Evolutionary conservation across 2,329 filamentous ascomycete genomes (phyloP).

Genomic region (Clarireedia paspali): DNA sequence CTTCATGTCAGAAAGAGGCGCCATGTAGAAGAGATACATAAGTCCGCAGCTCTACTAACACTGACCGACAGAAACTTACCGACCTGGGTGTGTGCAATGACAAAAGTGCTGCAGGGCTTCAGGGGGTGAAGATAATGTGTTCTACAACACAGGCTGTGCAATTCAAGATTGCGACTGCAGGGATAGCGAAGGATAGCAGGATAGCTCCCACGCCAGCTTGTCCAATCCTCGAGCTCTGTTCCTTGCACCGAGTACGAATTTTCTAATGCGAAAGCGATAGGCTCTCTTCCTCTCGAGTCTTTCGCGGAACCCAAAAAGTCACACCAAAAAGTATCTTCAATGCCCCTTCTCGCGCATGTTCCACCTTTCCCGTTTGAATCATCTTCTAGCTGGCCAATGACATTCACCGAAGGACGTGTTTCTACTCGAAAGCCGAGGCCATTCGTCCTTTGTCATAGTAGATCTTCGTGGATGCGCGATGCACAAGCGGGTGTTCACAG

Average conservation of each 20-base stretch:
- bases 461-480: no score
- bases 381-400: no score
- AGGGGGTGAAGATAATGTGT: background rate
- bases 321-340: no score
- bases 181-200: background rate
- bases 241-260: background rate
- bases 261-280: background rate
- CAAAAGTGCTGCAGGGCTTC: background rate
- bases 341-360: no score
- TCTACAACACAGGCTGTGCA: constrained; percentile 6
- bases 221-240: background rate
- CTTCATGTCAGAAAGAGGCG: no score
- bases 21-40: no score
- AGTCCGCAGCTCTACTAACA: background rate
- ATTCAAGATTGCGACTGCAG: constrained; percentile 6
- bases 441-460: no score
- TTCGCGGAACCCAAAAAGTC: no score
- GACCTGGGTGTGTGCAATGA: background rate
- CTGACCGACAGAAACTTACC: background rate
- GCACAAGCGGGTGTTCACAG: no score
- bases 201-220: background rate
- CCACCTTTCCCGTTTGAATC: no score
- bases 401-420: no score
- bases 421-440: no score
- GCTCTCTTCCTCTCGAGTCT: background rate